These are phyloP conservation scores for Albophoma yamanashiensis DNA, from an alignment of 2,329 filamentous ascomycete species.

Conservation along the genomic window DNA sequence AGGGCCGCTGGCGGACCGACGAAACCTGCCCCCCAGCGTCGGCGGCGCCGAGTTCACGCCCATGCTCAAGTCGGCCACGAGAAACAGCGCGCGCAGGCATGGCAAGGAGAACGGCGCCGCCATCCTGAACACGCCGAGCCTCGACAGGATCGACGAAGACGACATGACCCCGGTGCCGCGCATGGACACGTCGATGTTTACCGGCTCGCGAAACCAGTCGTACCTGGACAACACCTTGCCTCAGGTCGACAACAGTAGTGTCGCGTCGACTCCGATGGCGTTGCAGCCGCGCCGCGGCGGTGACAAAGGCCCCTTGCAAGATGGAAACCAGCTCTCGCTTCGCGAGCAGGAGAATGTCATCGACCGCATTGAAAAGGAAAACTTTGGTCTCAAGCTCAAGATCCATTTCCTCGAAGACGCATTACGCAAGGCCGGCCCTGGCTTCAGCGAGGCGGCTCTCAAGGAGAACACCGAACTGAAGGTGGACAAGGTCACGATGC, in stretches of 20 bases:
- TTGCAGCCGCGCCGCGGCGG: conserved; percentile 53
- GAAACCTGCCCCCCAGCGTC: conserved; percentile 56
- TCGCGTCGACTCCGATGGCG: conserved; percentile 71
- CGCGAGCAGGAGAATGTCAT: conserved; percentile 94
- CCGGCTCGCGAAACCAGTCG: conserved; percentile 53
- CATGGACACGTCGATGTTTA: conserved; percentile 63
- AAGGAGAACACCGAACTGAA: conserved; percentile 96
- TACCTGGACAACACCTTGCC: conserved; percentile 62
- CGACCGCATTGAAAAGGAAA: conserved; percentile 95
- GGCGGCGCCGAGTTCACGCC: conserved; percentile 83
- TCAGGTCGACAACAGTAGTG: conserved; percentile 67
- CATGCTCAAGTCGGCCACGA: conserved; percentile 70
- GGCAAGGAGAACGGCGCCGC: conserved; percentile 52
- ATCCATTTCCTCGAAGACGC: conserved; percentile 95
- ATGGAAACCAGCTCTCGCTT: conserved; percentile 83
- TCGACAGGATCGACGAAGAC: conserved; percentile 56
- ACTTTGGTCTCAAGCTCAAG: conserved; percentile 92
- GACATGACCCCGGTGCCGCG: conserved; percentile 65
- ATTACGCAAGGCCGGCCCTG: conserved; percentile 74
- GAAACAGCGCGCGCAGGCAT: conserved; percentile 56
- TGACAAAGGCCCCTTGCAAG: conserved; percentile 60
- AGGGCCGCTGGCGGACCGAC: conserved; percentile 58
- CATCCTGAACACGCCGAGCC: conserved; percentile 56
- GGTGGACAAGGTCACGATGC: conserved; percentile 82
- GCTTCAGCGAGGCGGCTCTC: conserved; percentile 79